Evolutionary conservation across 768 basidiomycete species (phyloP), one percentile per base, ranked within the genome.

Genomic region (Lactifluus subvellereus): DNA sequence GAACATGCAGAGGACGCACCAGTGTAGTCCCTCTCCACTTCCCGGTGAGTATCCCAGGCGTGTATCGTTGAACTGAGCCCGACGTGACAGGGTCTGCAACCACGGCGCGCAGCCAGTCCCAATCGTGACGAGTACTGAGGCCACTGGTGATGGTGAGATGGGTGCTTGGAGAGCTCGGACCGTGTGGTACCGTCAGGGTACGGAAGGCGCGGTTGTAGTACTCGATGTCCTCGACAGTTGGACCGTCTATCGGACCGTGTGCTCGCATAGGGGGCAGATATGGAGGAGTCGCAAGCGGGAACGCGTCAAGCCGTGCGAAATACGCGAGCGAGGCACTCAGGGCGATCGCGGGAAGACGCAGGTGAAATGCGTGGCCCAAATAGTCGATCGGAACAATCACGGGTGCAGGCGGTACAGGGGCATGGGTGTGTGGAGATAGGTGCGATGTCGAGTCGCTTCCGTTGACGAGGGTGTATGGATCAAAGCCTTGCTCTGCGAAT

Each of bases 281-380:
- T 7, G 35, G 11, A 14, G 62, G 22, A 11, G 6, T 20, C 11
- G 3, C 35, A 6, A 61, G 53, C 9, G 45, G 53, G 38, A 40
- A 58, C 54, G 42, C 54, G 33, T 66, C 60, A 35, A 67, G 60
- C 7, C 61, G 65, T 32, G 58, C 65, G 27, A 57, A 59, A 43
- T 62, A 67, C 33, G 58, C 61, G 20, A 62, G 61, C 42, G 66
- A 48, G 30, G 67, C 67, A 45, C 54, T 52, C 7, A 59, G 51
- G 22, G 60, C 14, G 20, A 66, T 62, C 35, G 57, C 22, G 11
- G 67, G 67, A 10, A 62, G 60, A 7, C 47, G 65, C 33, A 67
- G 43, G 54, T 43, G 1, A 33, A 66, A 14, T 7, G 50, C 50
- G 43, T 66, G 59, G 45, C 55, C 55, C 50, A 52, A 40, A 10